phyloP scores from a whole-genome alignment of 768 basidiomycete genomes.

The Tylopilus vinaceipallidus region DNA sequence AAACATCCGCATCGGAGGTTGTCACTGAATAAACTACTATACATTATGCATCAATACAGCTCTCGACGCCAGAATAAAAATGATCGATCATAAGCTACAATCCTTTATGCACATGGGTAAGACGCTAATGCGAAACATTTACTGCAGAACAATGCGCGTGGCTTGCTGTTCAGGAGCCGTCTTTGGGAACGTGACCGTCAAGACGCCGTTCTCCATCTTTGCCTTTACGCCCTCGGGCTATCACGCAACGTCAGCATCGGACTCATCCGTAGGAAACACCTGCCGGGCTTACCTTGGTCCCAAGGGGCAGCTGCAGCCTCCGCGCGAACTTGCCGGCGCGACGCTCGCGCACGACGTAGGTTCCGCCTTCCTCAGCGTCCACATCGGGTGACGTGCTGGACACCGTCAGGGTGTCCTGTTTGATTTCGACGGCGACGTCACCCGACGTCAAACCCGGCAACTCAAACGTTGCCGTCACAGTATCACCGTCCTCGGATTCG shows the following conservation, averaged over 20 bases:
- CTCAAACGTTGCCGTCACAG: slow-evolving; percentile 53
- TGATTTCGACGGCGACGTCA: slow-evolving; percentile 45
- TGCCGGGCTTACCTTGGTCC: slow-evolving; percentile 39
- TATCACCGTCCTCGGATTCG: slow-evolving; percentile 40
- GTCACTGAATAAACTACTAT: background rate
- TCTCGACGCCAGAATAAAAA: background rate
- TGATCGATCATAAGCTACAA: background rate
- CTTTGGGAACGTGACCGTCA: slow-evolving; percentile 50
- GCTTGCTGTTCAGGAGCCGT: slow-evolving; percentile 37
- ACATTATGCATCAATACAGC: background rate
- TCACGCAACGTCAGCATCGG: background rate
- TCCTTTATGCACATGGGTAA: background rate
- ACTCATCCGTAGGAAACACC: no score
- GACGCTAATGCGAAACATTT: background rate
- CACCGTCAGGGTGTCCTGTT: slow-evolving; percentile 45
- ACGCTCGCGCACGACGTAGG: slow-evolving; percentile 44
- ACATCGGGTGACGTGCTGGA: slow-evolving; percentile 41
- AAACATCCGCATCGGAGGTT: no score
- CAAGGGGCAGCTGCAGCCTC: slow-evolving; percentile 44
- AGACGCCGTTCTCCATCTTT: slow-evolving; percentile 44
- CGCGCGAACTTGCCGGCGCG: slow-evolving; percentile 45
- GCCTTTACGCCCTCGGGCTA: slow-evolving; percentile 49
- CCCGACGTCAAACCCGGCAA: slow-evolving; percentile 53
- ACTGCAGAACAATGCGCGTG: slow-evolving; percentile 36
- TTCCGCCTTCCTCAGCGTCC: slow-evolving; percentile 32